These are phyloP conservation scores for Salix udensis DNA, from an alignment of 345 rosid genomes.

Conservation along the genomic window DNA sequence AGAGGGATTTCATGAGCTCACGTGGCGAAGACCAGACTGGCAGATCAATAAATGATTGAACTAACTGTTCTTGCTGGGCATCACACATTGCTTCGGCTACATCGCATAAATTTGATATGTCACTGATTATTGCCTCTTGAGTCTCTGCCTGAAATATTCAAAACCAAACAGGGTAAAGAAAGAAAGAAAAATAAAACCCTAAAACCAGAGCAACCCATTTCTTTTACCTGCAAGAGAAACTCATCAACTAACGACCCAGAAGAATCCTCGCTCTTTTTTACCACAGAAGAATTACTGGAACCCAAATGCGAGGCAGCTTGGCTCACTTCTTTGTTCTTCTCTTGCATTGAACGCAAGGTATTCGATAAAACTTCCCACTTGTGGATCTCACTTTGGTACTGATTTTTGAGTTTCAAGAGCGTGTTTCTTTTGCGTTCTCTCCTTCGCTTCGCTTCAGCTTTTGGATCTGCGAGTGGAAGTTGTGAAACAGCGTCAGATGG, in stretches of 20 bases:
- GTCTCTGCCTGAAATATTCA: conserved; percentile 49
- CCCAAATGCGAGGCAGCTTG: conserved; percentile 11
- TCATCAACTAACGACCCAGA: conserved; percentile 40
- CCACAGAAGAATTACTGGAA: conserved; percentile 7
- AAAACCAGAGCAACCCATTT: not conserved
- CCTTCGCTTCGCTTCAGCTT: conserved; percentile 41
- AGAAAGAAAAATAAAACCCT: not conserved
- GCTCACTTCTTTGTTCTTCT: conserved; percentile 16
- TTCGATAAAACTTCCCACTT: conserved; percentile 64
- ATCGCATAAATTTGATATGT: conserved; percentile 58
- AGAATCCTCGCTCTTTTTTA: conserved; percentile 9
- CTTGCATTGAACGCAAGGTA: conserved; percentile 50
- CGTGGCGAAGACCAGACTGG: conserved; percentile 72
- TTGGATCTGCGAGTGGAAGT: conserved; percentile 30
- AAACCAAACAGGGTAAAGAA: not conserved
- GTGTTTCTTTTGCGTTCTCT: conserved; percentile 40
- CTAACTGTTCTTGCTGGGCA: conserved; percentile 42
- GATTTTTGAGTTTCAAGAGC: conserved; percentile 47
- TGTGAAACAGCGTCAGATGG: conserved; percentile 14
- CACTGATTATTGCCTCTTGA: conserved; percentile 51
- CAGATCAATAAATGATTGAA: conserved; percentile 45
- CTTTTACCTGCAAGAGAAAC: conserved; percentile 57
- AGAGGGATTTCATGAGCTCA: conserved; percentile 63
- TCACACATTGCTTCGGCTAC: conserved; percentile 57
- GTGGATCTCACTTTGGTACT: conserved; percentile 56